Base-by-base conservation (phyloP, 192 early-diverging fungal genomes). In the Rhizoclosmatium globosum region DNA sequence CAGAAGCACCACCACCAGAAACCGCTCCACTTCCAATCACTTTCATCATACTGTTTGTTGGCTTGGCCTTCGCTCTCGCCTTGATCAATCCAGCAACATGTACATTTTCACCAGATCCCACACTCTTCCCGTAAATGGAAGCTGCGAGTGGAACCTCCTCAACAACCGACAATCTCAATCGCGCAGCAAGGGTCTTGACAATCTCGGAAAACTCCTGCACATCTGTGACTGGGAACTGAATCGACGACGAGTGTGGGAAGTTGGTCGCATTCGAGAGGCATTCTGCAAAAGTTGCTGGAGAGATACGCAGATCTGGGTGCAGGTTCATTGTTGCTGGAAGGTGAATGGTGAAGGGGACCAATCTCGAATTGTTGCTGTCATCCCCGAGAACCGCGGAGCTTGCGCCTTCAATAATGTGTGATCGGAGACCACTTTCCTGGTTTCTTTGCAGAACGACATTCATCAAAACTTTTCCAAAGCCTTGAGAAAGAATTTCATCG, bases 1-100 rank as follows among this genome's bases (percentile, higher is more conserved):
- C 44, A 15, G 70, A 71, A 47, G 38, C 71, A 44, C 44, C 60
- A 47, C 60, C 60, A 13, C 39, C 64, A 4, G 44, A 21, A 62
- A 2, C 47, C 42, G 57, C 44, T 6, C 38, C 47, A 23, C 19
- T 56, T 19, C 70, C 41, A 1, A 58, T 60, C 60, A 23, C 60
- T 47, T 76, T 76, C 62, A 76, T 64, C 74, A 76, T 66, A 23
- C 31, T 47, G 38, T 62, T 66, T 1, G 39, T 47, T 4, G 57
- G 57, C 39, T 64, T 53, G n/a, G 41, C 62, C 47, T 76, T 76
- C 47, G 17, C 38, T n/a, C 71, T 4, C 38, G 71, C 72, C 74
- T 83, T 83, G 13, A 83, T 60, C 45, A 83, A 45, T 50, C 82
- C 82, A 4, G 82, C 82, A 46, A 83, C 79, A 66, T 76, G 78